These are phyloP conservation scores for Trichoderma simmonsii DNA, from an alignment of 2,329 filamentous ascomycete genomes.

Conservation along the genomic window DNA sequence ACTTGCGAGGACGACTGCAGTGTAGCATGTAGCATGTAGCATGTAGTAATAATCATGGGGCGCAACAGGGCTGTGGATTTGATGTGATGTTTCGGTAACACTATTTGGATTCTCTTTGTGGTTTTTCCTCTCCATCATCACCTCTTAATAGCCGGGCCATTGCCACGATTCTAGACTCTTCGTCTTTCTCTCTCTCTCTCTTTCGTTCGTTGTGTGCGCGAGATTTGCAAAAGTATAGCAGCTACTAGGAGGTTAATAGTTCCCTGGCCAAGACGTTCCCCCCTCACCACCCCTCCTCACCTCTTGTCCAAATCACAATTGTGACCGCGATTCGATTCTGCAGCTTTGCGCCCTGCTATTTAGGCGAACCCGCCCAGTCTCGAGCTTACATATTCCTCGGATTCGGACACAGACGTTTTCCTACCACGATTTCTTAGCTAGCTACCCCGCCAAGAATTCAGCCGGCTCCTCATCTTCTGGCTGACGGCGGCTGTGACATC, in stretches of 20 bases:
- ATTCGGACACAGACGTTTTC: background rate
- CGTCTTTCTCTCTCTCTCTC: background rate
- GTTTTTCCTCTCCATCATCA: background rate
- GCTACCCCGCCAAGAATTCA: slow-evolving; percentile 9
- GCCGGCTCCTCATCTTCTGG: background rate
- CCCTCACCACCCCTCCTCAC: background rate
- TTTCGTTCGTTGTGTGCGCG: background rate
- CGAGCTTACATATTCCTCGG: background rate
- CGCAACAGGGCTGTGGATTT: background rate
- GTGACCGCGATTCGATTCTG: background rate
- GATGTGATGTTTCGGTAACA: background rate
- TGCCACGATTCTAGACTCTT: background rate
- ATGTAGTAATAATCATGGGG: slow-evolving; percentile 3
- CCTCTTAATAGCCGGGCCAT: background rate
- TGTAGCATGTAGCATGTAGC: background rate
- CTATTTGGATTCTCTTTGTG: background rate
- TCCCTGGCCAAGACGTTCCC: background rate
- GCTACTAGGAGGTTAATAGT: background rate
- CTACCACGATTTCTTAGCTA: background rate
- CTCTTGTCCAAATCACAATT: background rate
- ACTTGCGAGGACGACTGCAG: background rate
- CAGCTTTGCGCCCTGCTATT: background rate
- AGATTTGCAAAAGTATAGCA: background rate
- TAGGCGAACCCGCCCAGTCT: background rate
- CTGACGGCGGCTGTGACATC: background rate